Percentiles rank a stretch among this genome's conserved stretches.
phyloP scores from a whole-genome alignment of 2,329 filamentous ascomycete genomes.

The Paracoccidioides brasiliensis region DNA sequence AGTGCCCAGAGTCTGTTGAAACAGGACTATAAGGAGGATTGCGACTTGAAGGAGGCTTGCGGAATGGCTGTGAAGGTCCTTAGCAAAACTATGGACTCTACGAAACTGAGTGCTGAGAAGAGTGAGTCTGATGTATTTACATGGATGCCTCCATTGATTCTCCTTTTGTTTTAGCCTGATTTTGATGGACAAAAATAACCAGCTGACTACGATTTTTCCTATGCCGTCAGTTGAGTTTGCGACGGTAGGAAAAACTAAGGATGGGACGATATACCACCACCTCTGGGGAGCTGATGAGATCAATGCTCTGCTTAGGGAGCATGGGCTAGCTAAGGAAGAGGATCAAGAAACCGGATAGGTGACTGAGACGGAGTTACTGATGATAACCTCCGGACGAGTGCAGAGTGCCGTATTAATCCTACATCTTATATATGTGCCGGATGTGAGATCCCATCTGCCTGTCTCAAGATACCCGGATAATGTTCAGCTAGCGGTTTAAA shows the following conservation, averaged over 20 bases:
- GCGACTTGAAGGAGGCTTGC: conserved; percentile 88
- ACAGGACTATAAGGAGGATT: conserved; percentile 99
- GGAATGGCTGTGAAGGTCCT: conserved; percentile 96
- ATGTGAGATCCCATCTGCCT: neutral
- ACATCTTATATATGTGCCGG: neutral
- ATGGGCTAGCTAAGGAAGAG: conserved; percentile 79
- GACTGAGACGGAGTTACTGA: neutral
- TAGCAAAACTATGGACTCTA: conserved; percentile 99
- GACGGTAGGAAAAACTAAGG: conserved; percentile 87
- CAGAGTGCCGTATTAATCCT: neutral
- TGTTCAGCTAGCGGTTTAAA: neutral
- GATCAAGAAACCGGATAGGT: conserved; percentile 46
- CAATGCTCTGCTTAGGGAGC: conserved; percentile 82
- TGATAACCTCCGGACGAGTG: neutral
- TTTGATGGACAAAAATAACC: neutral
- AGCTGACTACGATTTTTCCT: neutral
- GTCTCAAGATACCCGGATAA: neutral
- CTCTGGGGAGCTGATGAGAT: conserved; percentile 97
- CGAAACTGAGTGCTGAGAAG: conserved; percentile 97
- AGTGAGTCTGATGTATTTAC: conserved; percentile 46
- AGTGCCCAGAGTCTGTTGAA: conserved; percentile 94
- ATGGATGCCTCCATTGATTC: neutral
- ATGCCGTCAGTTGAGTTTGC: conserved; percentile 73
- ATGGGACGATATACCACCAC: conserved; percentile 95
- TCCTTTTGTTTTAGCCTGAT: neutral